phyloP scores from a whole-genome alignment of 768 basidiomycete genomes.

The Boletellus sp. region DNA sequence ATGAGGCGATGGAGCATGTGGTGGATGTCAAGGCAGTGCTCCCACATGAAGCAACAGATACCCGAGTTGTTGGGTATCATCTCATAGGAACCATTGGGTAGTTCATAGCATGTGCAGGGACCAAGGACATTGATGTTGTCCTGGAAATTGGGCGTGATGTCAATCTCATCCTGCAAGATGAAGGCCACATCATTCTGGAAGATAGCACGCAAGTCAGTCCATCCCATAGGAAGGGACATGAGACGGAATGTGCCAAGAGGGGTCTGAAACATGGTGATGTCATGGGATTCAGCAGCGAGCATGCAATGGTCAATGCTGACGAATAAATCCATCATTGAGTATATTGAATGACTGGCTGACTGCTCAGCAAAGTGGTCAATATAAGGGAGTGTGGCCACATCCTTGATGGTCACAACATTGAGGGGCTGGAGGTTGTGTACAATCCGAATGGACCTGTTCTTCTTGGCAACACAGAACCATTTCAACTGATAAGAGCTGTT shows the following conservation, averaged over 20 bases:
- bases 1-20: constrained; percentile 17
- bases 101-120: constrained; percentile 32
- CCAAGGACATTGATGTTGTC: constrained; percentile 40
- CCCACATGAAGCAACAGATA: constrained; percentile 20
- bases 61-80: constrained; percentile 8
- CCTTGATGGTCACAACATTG: constrained; percentile 10
- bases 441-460: constrained; percentile 19
- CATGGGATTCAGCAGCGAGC: constrained; percentile 17
- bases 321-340: constrained; percentile 4
- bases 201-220: constrained; percentile 37
- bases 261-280: constrained; percentile 44
- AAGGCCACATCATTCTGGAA: constrained; percentile 39
- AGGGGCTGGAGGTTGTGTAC: constrained; percentile 27
- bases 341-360: constrained; percentile 6
- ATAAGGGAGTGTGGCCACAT: constrained; percentile 10
- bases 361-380: constrained; percentile 13
- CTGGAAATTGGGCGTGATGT: constrained; percentile 33
- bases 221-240: constrained; percentile 39
- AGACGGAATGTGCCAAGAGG: constrained; percentile 35
- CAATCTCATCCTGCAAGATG: constrained; percentile 40
- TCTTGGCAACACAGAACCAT: constrained; percentile 39
- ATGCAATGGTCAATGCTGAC: neutral
- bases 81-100: constrained; percentile 4
- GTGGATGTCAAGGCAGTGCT: constrained; percentile 30
- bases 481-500: constrained; percentile 36